Base-by-base conservation (phyloP, 495 filamentous ascomycete genomes). In the Hyaloscypha bicolor region DNA sequence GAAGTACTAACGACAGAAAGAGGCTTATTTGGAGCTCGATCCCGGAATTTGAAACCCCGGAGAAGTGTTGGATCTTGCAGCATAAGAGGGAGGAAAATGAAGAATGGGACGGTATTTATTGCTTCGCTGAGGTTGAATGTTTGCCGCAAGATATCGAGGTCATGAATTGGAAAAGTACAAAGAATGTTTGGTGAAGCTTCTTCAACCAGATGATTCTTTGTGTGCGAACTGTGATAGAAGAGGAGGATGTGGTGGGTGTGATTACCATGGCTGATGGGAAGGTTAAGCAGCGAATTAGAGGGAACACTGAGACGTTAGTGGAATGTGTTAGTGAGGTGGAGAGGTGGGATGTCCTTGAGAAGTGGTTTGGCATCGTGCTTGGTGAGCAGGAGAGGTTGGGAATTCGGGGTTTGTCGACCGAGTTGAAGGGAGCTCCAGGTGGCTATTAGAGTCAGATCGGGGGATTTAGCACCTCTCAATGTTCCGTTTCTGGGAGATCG, bases 341-440 rank as follows among this genome's bases (percentile, higher is more conserved):
- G 29, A 56, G 21, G 21, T 11, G 22, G 9, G 19, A 4, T 8
- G 53, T 1, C 4, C 21, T 56, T 29, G 53, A 56, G 22, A 30
- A 53, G 22, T 53, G 51, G 51, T 6, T 53, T 25, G 53, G n/a
- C 6, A 30, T 56, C 19, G 53, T 29, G 21, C 29, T 29, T 11
- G 19, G 29, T 29, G 53, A 56, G 4, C 22, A 56, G 16, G 53
- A 30, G 53, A 56, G 29, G 53, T 11, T 8, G 21, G 3, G 53
- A 11, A 56, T 56, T 25, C 21, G 9, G 9, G n/a, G 53, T 1
- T 30, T 56, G 21, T 9, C 9, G 21, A 56, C 19, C 3, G 12
- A 56, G 16, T 37, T 48, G 42, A 48, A 48, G 42, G 73, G 73
- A 1, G 74, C 78, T 45, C 73, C 71, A 0, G 55, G 39, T 19